Conservation (phyloP, 306 rosid genomes). For the Trifolium pratense region DNA sequence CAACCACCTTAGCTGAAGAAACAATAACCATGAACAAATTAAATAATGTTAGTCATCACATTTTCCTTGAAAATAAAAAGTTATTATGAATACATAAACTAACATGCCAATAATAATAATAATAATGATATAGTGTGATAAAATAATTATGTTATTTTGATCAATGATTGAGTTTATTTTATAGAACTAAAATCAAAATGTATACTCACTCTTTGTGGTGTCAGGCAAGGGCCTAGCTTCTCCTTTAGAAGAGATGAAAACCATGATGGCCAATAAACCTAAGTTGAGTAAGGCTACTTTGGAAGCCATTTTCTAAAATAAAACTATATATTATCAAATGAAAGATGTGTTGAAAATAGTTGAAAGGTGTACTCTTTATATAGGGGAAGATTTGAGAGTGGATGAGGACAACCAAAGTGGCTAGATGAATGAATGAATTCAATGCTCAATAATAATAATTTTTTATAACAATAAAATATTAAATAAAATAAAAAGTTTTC, state of each 20-base stretch:
- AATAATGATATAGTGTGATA: neutral
- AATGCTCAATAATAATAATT: neutral
- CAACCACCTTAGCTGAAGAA: neutral
- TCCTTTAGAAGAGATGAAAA: conserved; percentile 14
- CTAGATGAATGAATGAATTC: neutral
- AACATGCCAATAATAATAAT: neutral
- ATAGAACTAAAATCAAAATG: neutral
- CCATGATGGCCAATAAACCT: conserved; percentile 39
- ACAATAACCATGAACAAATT: neutral
- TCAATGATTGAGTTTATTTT: neutral
- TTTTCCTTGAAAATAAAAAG: neutral
- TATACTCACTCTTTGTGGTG: neutral
- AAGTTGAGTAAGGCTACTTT: conserved; percentile 16
- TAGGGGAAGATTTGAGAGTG: neutral
- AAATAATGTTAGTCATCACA: neutral
- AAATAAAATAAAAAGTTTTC: neutral
- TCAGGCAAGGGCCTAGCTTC: conserved; percentile 29
- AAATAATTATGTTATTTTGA: neutral
- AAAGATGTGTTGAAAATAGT: neutral
- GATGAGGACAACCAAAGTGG: neutral
- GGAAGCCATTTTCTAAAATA: conserved; percentile 43
- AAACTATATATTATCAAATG: neutral
- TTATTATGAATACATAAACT: neutral
- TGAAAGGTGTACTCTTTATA: conserved; percentile 4
- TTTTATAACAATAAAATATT: neutral